Evolutionary conservation across 306 rosid species (phyloP).

Genomic region (Trichosanthes truncata): DNA sequence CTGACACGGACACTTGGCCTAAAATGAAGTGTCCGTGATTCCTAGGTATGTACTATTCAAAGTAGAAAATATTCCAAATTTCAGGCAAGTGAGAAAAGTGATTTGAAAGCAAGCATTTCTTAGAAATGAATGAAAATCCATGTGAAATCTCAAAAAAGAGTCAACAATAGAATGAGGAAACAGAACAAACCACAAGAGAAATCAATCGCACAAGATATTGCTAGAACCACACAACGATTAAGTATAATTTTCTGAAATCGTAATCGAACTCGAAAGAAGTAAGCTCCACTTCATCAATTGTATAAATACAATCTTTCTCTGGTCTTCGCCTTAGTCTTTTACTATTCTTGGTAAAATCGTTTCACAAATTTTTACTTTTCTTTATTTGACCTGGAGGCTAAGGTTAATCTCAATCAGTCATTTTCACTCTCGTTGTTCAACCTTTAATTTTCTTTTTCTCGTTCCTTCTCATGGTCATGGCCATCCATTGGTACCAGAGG

Average conservation of each 20-base stretch:
- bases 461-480: not conserved
- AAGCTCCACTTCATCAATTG: not conserved
- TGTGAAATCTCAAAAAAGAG: not conserved
- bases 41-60: not conserved
- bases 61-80: conserved; percentile 2
- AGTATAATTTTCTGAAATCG: not conserved
- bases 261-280: not conserved
- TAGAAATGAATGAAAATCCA: not conserved
- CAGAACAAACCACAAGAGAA: not conserved
- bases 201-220: not conserved
- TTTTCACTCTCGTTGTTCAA: not conserved
- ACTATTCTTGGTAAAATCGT: not conserved
- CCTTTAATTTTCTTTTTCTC: not conserved
- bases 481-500: too few relatives aligned
- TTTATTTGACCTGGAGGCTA: not conserved
- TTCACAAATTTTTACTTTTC: not conserved
- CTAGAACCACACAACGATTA: not conserved
- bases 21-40: too few relatives aligned
- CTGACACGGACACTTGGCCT: too few relatives aligned
- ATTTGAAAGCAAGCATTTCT: not conserved
- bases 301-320: not conserved
- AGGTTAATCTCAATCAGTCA: not conserved
- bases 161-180: not conserved
- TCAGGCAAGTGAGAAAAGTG: not conserved
- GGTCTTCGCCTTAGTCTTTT: not conserved